Evolutionary conservation across 1,284 basidiomycete genomes (phyloP).

Genomic region (Pseudozyma sp.): DNA sequence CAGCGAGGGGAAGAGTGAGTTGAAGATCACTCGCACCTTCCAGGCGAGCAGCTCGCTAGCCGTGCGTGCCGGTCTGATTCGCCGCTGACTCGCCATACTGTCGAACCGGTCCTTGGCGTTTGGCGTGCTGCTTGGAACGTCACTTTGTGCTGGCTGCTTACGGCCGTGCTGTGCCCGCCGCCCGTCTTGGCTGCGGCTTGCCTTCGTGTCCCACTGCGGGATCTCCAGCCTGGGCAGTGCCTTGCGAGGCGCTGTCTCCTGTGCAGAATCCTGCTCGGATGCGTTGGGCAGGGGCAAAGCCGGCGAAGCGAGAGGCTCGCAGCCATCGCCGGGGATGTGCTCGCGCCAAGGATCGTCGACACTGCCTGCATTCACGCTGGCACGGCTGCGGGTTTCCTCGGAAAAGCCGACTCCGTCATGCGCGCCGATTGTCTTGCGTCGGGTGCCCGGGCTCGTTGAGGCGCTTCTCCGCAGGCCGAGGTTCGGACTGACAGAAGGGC

Average conservation of each 20-base stretch:
- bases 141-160: constrained; percentile 1
- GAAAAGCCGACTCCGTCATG: constrained; percentile 14
- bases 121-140: neutral
- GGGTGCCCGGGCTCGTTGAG: constrained; percentile 19
- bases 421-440: constrained; percentile 32
- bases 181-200: constrained; percentile 23
- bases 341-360: constrained; percentile 60
- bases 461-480: constrained; percentile 17
- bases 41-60: constrained; percentile 25
- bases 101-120: constrained; percentile 23
- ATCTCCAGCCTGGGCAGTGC: constrained; percentile 42
- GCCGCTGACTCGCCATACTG: constrained; percentile 14
- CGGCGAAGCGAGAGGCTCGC: constrained; percentile 49
- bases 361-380: constrained; percentile 29
- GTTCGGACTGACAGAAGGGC: constrained; percentile 13
- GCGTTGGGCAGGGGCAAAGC: constrained; percentile 28
- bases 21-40: constrained; percentile 32
- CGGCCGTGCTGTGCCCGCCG: constrained; percentile 11
- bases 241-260: constrained; percentile 22
- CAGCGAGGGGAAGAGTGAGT: constrained; percentile 84
- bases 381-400: neutral
- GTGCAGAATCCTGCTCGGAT: constrained; percentile 8
- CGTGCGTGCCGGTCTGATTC: constrained; percentile 30
- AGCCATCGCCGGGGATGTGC: constrained; percentile 45
- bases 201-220: constrained; percentile 42